These are phyloP conservation scores for Fusarium vanettenii DNA, from an alignment of 2,329 filamentous ascomycete genomes.

Conservation along the genomic window DNA sequence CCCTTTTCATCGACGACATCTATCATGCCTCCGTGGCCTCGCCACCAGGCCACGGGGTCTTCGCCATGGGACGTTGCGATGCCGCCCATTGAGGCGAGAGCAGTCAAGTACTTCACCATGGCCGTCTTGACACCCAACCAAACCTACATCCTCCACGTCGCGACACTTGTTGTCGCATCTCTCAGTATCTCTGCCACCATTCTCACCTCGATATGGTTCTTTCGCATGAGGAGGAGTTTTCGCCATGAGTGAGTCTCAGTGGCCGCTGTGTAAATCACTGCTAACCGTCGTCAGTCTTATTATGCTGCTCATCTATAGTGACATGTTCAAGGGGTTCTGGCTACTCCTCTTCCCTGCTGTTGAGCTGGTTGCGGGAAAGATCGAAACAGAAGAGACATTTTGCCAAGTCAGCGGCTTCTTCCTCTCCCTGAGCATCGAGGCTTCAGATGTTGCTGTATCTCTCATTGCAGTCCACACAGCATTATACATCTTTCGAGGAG, in stretches of 20 bases:
- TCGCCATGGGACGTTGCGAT: slow-evolving; percentile 23
- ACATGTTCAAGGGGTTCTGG: slow-evolving; percentile 77
- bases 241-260: slow-evolving; percentile 63
- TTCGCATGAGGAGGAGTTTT: slow-evolving; percentile 78
- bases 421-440: slow-evolving; percentile 73
- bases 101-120: slow-evolving; percentile 28
- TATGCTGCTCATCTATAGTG: slow-evolving; percentile 78
- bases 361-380: slow-evolving; percentile 63
- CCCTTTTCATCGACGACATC: slow-evolving; percentile 8
- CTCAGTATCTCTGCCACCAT: slow-evolving; percentile 68
- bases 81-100: slow-evolving; percentile 24
- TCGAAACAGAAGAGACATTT: slow-evolving; percentile 64
- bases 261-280: background rate
- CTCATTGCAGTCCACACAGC: slow-evolving; percentile 80
- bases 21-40: slow-evolving; percentile 37
- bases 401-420: slow-evolving; percentile 79
- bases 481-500: slow-evolving; percentile 74
- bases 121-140: slow-evolving; percentile 28
- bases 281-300: slow-evolving; percentile 68
- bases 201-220: slow-evolving; percentile 76
- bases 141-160: slow-evolving; percentile 38
- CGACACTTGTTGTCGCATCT: slow-evolving; percentile 55
- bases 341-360: slow-evolving; percentile 74
- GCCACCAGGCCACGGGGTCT: slow-evolving; percentile 3
- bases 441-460: slow-evolving; percentile 77